Conservation (phyloP, 2,329 filamentous ascomycete genomes). For the Aspergillus quadrilineatus region DNA sequence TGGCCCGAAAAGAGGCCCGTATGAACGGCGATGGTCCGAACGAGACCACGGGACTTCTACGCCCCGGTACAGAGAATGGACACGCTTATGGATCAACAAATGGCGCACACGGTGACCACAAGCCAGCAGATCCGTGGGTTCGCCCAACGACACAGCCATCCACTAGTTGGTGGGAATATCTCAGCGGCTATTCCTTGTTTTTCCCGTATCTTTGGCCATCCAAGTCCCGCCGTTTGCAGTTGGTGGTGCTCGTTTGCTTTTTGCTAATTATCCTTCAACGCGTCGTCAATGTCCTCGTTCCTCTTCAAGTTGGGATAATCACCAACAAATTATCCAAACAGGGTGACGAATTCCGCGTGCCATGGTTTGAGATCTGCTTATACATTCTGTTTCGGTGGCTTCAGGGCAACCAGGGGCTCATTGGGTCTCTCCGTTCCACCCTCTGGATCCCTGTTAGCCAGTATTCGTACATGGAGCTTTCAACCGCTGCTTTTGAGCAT, state of each 20-base stretch:
- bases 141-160: slow-evolving; percentile 81
- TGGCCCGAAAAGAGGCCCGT: slow-evolving; percentile 33
- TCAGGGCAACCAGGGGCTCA: slow-evolving; percentile 82
- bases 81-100: slow-evolving; percentile 51
- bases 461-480: slow-evolving; percentile 92
- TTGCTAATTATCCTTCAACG: slow-evolving; percentile 76
- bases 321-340: slow-evolving; percentile 68
- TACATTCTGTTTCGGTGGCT: slow-evolving; percentile 78
- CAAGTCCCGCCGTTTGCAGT: slow-evolving; percentile 71
- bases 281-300: slow-evolving; percentile 81
- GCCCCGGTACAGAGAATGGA: slow-evolving; percentile 43
- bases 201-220: slow-evolving; percentile 96
- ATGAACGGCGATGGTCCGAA: slow-evolving; percentile 37
- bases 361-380: slow-evolving; percentile 71
- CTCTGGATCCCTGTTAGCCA: slow-evolving; percentile 97
- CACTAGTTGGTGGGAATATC: slow-evolving; percentile 94
- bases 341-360: slow-evolving; percentile 58
- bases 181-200: slow-evolving; percentile 87
- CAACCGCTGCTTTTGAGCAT: slow-evolving; percentile 94
- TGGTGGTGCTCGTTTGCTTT: slow-evolving; percentile 81
- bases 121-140: slow-evolving; percentile 72
- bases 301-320: slow-evolving; percentile 74
- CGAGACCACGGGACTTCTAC: slow-evolving; percentile 45
- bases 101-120: slow-evolving; percentile 36
- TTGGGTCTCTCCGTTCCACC: slow-evolving; percentile 77